Percentiles rank a stretch among this genome's conserved stretches.
Evolutionary conservation across 176 grass and related monocot genomes (phyloP).

Genomic region (Oryza officinalis): DNA sequence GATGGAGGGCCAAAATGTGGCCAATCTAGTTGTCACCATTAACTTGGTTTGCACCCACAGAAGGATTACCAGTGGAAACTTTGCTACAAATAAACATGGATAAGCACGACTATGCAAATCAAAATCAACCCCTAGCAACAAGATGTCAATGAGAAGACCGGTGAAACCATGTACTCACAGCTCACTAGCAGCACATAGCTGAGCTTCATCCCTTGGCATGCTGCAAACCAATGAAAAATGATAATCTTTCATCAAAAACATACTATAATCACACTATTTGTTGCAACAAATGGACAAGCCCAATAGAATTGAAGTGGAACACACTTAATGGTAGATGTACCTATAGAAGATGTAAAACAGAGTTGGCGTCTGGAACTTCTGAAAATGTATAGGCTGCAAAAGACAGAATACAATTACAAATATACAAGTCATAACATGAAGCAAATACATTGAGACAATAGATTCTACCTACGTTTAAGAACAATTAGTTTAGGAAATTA

Average conservation of each 20-base stretch:
- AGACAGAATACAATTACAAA: constrained; percentile 42
- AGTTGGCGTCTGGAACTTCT: constrained; percentile 59
- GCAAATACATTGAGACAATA: constrained; percentile 3
- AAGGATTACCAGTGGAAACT: constrained; percentile 1
- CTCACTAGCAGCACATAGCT: constrained; percentile 82
- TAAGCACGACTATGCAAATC: background rate
- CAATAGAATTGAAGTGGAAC: background rate
- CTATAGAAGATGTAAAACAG: constrained; percentile 99
- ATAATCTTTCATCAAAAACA: background rate
- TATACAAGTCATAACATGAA: background rate
- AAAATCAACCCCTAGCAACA: background rate
- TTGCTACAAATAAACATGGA: constrained; percentile 25
- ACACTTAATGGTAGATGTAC: constrained; percentile 41
- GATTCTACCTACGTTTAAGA: background rate
- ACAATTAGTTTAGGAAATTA: background rate
- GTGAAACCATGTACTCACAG: constrained; percentile 58
- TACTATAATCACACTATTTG: constrained; percentile 2
- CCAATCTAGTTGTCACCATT: background rate
- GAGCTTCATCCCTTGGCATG: constrained; percentile 98
- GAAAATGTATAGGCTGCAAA: constrained; percentile 72
- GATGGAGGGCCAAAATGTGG: no score
- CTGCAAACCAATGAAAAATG: constrained; percentile 51
- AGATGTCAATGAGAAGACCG: constrained; percentile 22
- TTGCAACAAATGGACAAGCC: background rate
- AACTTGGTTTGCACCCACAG: background rate